Evolutionary conservation across 495 filamentous ascomycete species (phyloP).

Genomic region (Penicillium canariense): DNA sequence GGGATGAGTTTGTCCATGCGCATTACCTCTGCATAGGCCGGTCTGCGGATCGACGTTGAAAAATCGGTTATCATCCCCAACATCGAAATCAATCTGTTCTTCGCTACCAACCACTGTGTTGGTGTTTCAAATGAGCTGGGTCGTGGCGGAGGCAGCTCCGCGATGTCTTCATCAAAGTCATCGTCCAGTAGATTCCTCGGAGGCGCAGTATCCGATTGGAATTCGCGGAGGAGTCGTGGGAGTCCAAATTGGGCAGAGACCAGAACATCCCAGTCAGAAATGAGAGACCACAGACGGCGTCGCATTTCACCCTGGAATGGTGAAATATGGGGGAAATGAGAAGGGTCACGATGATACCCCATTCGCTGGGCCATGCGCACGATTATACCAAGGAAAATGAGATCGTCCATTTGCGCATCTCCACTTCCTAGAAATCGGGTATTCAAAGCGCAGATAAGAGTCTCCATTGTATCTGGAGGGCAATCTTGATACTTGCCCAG

Average conservation of each 20-base stretch:
- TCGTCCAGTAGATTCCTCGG: slow-evolving; percentile 33
- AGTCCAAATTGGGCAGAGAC: slow-evolving; percentile 40
- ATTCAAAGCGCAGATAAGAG: slow-evolving; percentile 34
- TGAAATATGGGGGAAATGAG: slow-evolving; percentile 43
- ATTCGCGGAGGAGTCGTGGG: slow-evolving; percentile 30
- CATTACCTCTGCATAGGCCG: slow-evolving; percentile 36
- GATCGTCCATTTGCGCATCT: slow-evolving; percentile 37
- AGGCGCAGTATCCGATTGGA: slow-evolving; percentile 35
- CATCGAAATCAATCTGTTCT: slow-evolving; percentile 35
- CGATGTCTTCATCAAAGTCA: slow-evolving; percentile 28
- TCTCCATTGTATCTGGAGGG: slow-evolving; percentile 39
- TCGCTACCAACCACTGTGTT: slow-evolving; percentile 39
- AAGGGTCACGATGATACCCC: slow-evolving; percentile 47
- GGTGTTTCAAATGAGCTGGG: slow-evolving; percentile 31
- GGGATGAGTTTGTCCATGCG: slow-evolving; percentile 34
- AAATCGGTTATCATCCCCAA: slow-evolving; percentile 47
- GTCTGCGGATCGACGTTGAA: slow-evolving; percentile 30
- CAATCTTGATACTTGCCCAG: slow-evolving; percentile 43
- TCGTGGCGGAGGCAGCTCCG: slow-evolving; percentile 24
- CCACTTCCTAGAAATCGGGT: slow-evolving; percentile 32
- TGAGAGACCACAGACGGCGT: slow-evolving; percentile 51
- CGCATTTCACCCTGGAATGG: slow-evolving; percentile 56
- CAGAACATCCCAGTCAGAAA: slow-evolving; percentile 47
- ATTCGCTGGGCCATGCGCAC: slow-evolving; percentile 40
- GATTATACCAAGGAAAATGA: slow-evolving; percentile 36